Evolutionary conservation across 768 basidiomycete genomes (phyloP), one percentile per base, ranked within the genome.

Genomic region (Russula brevipes): DNA sequence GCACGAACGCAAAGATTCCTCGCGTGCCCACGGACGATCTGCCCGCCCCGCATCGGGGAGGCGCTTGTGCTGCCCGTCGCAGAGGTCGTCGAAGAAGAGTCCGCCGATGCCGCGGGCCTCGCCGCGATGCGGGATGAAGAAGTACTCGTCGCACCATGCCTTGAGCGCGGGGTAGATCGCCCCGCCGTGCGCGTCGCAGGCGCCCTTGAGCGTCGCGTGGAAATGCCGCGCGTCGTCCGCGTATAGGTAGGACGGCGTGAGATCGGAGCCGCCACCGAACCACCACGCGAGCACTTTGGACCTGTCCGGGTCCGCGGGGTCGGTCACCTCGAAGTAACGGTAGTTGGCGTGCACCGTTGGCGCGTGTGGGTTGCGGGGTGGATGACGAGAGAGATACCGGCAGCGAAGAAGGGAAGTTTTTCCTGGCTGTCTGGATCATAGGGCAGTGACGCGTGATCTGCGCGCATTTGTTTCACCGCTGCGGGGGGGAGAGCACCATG

Each of bases 141-240:
- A 99, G 77, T 99, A 99, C 73, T 95, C 88, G 75, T 98, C 97
- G 77, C 96, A 98, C 93, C 94, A 98, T 67, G 83, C 82, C 73
- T 98, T 98, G 82, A 94, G 93, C 2, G 80, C 77, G 3, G 83
- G 80, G 77, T 92, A 91, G 57, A 96, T 78, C 33, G 77, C 76
- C 2, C 78, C 66, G 44, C 89, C 85, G 71, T 94, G 87, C 31
- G 77, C 73, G 68, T 89, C 88, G 73, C 92, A 95, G 1, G 89
- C 90, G 8, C 71, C 72, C 72, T 91, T 88, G 67, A 95, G 74
- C 2, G 86, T 87, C 17, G 71, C 65, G 77, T 99, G 97, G 77
- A 98, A 99, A 72, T 94, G 92, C 24, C 73, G 71, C 11, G 85
- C 92, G 72, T 98, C 97, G 60, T 89, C 89, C 60, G 86, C 85